phyloP scores from a whole-genome alignment of 495 filamentous ascomycete genomes.

The Aspergillus coremiiformis region DNA sequence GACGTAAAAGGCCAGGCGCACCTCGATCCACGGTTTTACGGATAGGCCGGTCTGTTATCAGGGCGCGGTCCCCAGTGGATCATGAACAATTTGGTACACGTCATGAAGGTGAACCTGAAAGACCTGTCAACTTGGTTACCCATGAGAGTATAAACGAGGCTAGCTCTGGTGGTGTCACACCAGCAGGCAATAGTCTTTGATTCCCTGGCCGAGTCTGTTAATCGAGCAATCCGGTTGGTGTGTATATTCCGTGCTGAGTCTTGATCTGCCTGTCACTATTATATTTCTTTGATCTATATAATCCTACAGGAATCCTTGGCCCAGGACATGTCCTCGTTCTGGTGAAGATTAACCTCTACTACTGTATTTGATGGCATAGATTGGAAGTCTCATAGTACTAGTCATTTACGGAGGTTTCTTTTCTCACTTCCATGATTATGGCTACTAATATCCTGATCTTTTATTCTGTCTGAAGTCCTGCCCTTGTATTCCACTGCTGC shows the following conservation, averaged over 20 bases:
- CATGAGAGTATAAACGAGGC: constrained; percentile 3
- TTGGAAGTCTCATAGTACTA: background rate
- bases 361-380: too few relatives aligned
- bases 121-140: constrained; percentile 27
- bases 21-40: constrained; percentile 41
- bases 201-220: background rate
- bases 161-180: background rate
- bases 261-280: background rate
- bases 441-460: too few relatives aligned
- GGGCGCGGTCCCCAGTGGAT: constrained; percentile 3
- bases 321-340: too few relatives aligned
- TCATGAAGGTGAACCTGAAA: constrained; percentile 26
- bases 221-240: background rate
- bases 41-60: constrained; percentile 45
- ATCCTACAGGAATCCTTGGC: too few relatives aligned
- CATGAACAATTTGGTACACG: constrained; percentile 20
- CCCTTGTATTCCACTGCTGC: too few relatives aligned
- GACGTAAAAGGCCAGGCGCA: constrained; percentile 20
- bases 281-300: background rate
- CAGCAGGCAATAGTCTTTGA: background rate
- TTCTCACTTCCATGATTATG: too few relatives aligned
- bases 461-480: too few relatives aligned
- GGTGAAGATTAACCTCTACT: too few relatives aligned
- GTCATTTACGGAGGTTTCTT: too few relatives aligned
- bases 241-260: background rate